phyloP scores from a whole-genome alignment of 352 stramenopile species.

The Phytophthora pluvialis region DNA sequence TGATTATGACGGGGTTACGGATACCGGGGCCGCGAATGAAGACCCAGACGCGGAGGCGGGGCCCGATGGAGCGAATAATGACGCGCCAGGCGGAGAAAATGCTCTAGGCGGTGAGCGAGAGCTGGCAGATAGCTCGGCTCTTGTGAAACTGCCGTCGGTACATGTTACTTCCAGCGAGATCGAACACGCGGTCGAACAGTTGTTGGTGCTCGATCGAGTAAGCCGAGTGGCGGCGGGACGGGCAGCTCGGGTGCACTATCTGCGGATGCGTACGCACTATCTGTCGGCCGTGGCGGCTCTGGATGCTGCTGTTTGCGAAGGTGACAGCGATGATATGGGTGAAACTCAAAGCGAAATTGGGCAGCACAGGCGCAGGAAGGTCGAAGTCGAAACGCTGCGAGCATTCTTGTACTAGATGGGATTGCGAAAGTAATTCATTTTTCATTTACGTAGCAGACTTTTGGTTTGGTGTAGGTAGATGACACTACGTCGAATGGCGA shows the following conservation, averaged over 20 bases:
- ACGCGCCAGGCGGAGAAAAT: conserved; percentile 1
- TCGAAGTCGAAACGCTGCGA: conserved; percentile 66
- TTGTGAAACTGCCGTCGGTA: conserved; percentile 53
- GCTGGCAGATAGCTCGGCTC: neutral
- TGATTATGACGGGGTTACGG: conserved; percentile 27
- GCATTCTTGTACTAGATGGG: conserved; percentile 61
- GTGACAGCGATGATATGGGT: conserved; percentile 52
- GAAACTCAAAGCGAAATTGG: conserved; percentile 65
- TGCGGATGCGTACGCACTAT: conserved; percentile 70
- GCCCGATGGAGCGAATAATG: neutral
- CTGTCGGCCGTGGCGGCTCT: conserved; percentile 68
- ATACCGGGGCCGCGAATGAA: conserved; percentile 13
- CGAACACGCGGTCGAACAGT: conserved; percentile 50
- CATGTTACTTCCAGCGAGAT: conserved; percentile 63
- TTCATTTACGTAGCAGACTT: neutral
- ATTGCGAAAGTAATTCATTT: neutral
- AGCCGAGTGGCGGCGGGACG: conserved; percentile 62
- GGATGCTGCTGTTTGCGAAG: conserved; percentile 70
- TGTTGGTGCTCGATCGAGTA: conserved; percentile 59
- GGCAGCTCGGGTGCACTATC: conserved; percentile 60
- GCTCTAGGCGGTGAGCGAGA: conserved; percentile 11
- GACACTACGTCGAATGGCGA: too few species aligned
- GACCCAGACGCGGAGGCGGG: conserved; percentile 5
- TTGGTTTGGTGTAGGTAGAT: too few species aligned
- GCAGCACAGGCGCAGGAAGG: conserved; percentile 55